phyloP scores from a whole-genome alignment of 768 basidiomycete genomes.

The Boletellus emodensis region DNA sequence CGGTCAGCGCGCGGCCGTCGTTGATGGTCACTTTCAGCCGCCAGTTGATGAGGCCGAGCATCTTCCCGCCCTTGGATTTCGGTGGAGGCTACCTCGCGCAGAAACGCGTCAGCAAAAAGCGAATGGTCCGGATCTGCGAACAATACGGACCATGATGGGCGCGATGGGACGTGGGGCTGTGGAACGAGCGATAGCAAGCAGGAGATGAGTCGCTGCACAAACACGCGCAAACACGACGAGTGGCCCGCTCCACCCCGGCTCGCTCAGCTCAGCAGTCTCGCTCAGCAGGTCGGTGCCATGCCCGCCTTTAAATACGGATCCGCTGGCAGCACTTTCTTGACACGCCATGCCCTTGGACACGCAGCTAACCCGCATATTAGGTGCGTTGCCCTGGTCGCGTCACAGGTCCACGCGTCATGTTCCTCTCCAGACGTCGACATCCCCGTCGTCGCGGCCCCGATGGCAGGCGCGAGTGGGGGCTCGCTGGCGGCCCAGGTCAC shows the following conservation, averaged over 20 bases:
- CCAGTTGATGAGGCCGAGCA: constrained; percentile 98
- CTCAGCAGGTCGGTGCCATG: no score
- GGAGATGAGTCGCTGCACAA: constrained; percentile 9
- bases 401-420: neutral
- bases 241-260: no score
- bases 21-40: constrained; percentile 94
- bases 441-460: constrained; percentile 63
- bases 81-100: constrained; percentile 70
- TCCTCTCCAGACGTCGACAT: constrained; percentile 44
- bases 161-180: constrained; percentile 28
- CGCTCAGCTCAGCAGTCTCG: no score
- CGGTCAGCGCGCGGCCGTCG: constrained; percentile 93
- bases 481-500: constrained; percentile 57
- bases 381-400: constrained; percentile 30
- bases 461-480: constrained; percentile 70
- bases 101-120: constrained; percentile 6
- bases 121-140: constrained; percentile 8
- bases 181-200: constrained; percentile 18
- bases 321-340: no score
- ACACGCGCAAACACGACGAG: constrained; percentile 25
- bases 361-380: constrained; percentile 47
- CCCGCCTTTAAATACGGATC: no score
- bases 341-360: constrained; percentile 30
- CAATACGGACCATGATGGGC: constrained; percentile 54
- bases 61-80: constrained; percentile 97